Percentiles rank a stretch among this genome's conserved stretches.
Conservation (phyloP, 2,329 filamentous ascomycete genomes). For the Cladophialophora immunda region DNA sequence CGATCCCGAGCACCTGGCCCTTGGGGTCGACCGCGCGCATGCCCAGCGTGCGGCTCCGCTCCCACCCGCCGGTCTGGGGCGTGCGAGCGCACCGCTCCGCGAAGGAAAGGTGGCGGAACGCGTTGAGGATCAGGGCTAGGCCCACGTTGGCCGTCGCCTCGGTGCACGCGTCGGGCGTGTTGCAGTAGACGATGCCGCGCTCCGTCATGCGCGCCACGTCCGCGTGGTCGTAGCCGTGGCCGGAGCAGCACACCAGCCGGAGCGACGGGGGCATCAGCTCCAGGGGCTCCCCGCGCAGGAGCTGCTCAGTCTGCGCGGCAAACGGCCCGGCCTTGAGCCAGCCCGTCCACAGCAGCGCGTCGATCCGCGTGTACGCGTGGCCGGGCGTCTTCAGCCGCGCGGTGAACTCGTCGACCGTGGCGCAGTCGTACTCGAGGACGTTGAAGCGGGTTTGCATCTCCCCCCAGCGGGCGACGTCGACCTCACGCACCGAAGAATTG, state of each 20-base stretch:
- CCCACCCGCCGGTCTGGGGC: neutral
- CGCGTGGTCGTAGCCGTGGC: slow-evolving; percentile 20
- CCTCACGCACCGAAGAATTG: neutral
- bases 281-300: slow-evolving; percentile 33
- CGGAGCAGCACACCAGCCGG: slow-evolving; percentile 18
- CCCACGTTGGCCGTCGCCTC: slow-evolving; percentile 18
- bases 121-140: slow-evolving; percentile 9
- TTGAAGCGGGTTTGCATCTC: slow-evolving; percentile 7
- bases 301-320: slow-evolving; percentile 43
- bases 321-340: slow-evolving; percentile 47
- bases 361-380: slow-evolving; percentile 43
- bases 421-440: slow-evolving; percentile 24
- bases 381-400: slow-evolving; percentile 42
- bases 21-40: slow-evolving; percentile 1
- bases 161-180: slow-evolving; percentile 14
- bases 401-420: slow-evolving; percentile 21
- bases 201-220: slow-evolving; percentile 11
- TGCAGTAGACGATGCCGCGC: slow-evolving; percentile 18
- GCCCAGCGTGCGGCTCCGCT: slow-evolving; percentile 3
- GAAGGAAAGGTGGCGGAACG: slow-evolving; percentile 15
- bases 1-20: slow-evolving; percentile 12
- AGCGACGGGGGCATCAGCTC: slow-evolving; percentile 20
- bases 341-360: slow-evolving; percentile 45
- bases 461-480: neutral
- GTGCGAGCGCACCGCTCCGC: slow-evolving; percentile 9